Conservation (phyloP, 495 filamentous ascomycete genomes). For the Penicillium diatomitis region DNA sequence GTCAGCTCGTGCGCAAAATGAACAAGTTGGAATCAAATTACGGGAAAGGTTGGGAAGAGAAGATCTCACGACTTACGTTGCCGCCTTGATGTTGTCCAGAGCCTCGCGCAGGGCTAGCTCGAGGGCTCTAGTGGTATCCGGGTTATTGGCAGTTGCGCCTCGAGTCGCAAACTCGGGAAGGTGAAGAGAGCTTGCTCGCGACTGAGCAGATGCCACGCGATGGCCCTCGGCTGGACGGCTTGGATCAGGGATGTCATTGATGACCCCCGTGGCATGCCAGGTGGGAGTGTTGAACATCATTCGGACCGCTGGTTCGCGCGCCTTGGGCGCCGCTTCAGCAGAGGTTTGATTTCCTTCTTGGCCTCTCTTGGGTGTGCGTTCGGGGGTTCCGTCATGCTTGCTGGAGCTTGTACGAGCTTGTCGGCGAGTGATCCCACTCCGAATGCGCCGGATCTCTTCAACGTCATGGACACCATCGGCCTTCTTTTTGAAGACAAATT, state of each 20-base stretch:
- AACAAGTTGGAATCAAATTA: too few relatives aligned
- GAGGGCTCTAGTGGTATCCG: slow-evolving; percentile 68
- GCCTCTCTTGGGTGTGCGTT: slow-evolving; percentile 22
- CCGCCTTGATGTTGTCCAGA: slow-evolving; percentile 67
- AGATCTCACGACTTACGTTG: slow-evolving; percentile 48
- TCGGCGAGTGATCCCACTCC: slow-evolving; percentile 73
- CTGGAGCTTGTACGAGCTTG: slow-evolving; percentile 56
- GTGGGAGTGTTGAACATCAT: slow-evolving; percentile 52
- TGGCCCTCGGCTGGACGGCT: slow-evolving; percentile 27
- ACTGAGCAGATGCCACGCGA: slow-evolving; percentile 30
- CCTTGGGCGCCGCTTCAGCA: slow-evolving; percentile 19
- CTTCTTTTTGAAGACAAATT: slow-evolving; percentile 84
- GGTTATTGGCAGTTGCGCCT: slow-evolving; percentile 50
- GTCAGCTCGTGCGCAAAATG: background rate
- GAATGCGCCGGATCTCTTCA: slow-evolving; percentile 71
- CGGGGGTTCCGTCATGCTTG: slow-evolving; percentile 43
- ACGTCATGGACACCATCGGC: slow-evolving; percentile 83
- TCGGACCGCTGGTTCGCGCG: slow-evolving; percentile 35
- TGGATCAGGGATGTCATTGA: slow-evolving; percentile 59
- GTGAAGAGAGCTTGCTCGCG: slow-evolving; percentile 36
- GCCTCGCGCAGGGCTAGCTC: slow-evolving; percentile 78
- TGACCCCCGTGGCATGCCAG: slow-evolving; percentile 76
- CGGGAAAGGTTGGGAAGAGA: slow-evolving; percentile 1
- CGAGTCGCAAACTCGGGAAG: slow-evolving; percentile 50
- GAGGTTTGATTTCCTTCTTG: slow-evolving; percentile 16